Percentiles rank a stretch among this genome's conserved stretches.
phyloP scores from a whole-genome alignment of 306 rosid species.

The Lathyrus aphaca region DNA sequence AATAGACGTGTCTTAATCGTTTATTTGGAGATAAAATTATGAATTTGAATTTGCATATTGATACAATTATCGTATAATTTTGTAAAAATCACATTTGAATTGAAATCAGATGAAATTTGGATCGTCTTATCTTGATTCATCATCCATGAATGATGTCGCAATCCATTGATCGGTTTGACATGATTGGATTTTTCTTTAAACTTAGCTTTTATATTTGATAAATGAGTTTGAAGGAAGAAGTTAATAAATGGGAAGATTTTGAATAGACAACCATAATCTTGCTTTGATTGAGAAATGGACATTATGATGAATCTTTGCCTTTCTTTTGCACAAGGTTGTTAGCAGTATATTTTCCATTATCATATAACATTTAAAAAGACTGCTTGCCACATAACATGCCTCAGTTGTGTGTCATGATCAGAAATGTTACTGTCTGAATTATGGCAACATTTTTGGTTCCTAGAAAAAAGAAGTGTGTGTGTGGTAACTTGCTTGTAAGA shows the following conservation, averaged over 20 bases:
- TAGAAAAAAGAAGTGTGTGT: not conserved
- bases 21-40: not conserved
- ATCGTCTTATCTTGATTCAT: not conserved
- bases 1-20: not conserved
- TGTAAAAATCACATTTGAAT: not conserved
- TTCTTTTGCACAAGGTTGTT: slow-evolving; percentile 30
- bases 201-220: slow-evolving; percentile 1
- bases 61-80: not conserved
- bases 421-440: slow-evolving; percentile 54
- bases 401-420: slow-evolving; percentile 47
- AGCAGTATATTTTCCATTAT: slow-evolving; percentile 39
- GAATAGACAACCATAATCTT: slow-evolving; percentile 45
- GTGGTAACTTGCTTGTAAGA: not conserved
- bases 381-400: slow-evolving; percentile 52
- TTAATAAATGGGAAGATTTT: slow-evolving; percentile 35
- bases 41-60: not conserved
- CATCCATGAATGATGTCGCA: not conserved
- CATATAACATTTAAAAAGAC: slow-evolving; percentile 32
- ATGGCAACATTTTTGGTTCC: slow-evolving; percentile 44
- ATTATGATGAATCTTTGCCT: slow-evolving; percentile 23
- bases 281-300: slow-evolving; percentile 42
- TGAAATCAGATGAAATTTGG: not conserved
- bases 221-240: slow-evolving; percentile 25
- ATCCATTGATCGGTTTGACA: not conserved
- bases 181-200: not conserved